Conservation (phyloP, 192 early-diverging fungal species). For the Coemansia sp. region DNA sequence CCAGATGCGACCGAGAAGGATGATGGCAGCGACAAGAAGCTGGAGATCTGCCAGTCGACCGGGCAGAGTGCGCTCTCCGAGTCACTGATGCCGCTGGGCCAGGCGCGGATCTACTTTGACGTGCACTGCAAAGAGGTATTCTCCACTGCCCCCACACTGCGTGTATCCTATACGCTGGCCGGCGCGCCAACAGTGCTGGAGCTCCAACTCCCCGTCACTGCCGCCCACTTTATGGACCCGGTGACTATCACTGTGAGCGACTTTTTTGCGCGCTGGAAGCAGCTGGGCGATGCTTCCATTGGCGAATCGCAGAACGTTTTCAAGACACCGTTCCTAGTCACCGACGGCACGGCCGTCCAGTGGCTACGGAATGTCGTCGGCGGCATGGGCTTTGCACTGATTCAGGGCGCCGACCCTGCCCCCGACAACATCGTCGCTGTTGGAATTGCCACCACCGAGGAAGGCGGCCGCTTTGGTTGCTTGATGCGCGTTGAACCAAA, state of each 20-base stretch:
- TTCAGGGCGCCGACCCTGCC: conserved; percentile 82
- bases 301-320: conserved; percentile 65
- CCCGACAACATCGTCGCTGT: conserved; percentile 85
- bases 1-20: conserved; percentile 11
- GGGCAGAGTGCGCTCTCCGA: conserved; percentile 58
- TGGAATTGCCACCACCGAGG: conserved; percentile 72
- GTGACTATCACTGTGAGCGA: conserved; percentile 66
- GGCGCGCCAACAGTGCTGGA: conserved; percentile 48
- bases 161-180: conserved; percentile 62
- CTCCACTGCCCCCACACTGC: conserved; percentile 56
- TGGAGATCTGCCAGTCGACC: conserved; percentile 49
- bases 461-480: conserved; percentile 82
- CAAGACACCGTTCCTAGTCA: conserved; percentile 22
- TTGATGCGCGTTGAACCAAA: conserved; percentile 86
- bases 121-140: conserved; percentile 66
- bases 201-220: conserved; percentile 71
- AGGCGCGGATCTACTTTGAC: conserved; percentile 60
- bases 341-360: conserved; percentile 45
- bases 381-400: conserved; percentile 68
- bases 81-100: conserved; percentile 66
- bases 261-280: conserved; percentile 92
- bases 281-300: conserved; percentile 78
- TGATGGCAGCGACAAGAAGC: conserved; percentile 20
- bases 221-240: conserved; percentile 84
- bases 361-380: conserved; percentile 53